These are phyloP conservation scores for Cryptococcus sp. DNA, from an alignment of 1,284 basidiomycete genomes.

Conservation along the genomic window DNA sequence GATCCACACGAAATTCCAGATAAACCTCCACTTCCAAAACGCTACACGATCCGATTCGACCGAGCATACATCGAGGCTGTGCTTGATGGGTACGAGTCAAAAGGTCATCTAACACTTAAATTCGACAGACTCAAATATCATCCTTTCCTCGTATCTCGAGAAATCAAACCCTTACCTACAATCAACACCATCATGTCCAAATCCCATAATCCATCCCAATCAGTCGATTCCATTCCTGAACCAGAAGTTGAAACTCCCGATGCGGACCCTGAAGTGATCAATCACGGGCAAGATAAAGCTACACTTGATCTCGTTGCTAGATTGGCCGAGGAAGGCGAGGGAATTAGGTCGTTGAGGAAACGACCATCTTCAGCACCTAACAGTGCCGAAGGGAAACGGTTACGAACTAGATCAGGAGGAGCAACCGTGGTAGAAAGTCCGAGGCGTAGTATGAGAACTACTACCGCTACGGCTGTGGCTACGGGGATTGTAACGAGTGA, in stretches of 20 bases:
- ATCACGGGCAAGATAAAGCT: slow-evolving; percentile 32
- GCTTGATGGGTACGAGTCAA: slow-evolving; percentile 67
- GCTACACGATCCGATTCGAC: slow-evolving; percentile 69
- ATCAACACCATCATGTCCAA: not conserved
- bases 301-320: slow-evolving; percentile 36
- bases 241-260: not conserved
- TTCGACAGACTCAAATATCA: slow-evolving; percentile 92
- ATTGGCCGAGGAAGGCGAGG: slow-evolving; percentile 15
- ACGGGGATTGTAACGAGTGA: not conserved
- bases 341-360: slow-evolving; percentile 27
- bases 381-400: slow-evolving; percentile 2
- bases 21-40: slow-evolving; percentile 58
- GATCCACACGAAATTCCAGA: slow-evolving; percentile 15
- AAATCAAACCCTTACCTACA: slow-evolving; percentile 1
- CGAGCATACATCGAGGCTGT: slow-evolving; percentile 71
- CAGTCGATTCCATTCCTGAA: not conserved
- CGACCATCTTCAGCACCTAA: slow-evolving; percentile 7
- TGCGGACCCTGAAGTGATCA: slow-evolving; percentile 7
- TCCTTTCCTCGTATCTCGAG: slow-evolving; percentile 67
- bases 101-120: slow-evolving; percentile 73
- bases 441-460: not conserved
- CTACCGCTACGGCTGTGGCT: too few relatives aligned
- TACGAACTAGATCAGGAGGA: slow-evolving; percentile 6
- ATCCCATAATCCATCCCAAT: not conserved
- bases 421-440: slow-evolving; percentile 1